Percentiles rank a stretch among this genome's conserved stretches.
These are phyloP conservation scores for Penicillium nucicola DNA, from an alignment of 495 filamentous ascomycete genomes.

Conservation along the genomic window DNA sequence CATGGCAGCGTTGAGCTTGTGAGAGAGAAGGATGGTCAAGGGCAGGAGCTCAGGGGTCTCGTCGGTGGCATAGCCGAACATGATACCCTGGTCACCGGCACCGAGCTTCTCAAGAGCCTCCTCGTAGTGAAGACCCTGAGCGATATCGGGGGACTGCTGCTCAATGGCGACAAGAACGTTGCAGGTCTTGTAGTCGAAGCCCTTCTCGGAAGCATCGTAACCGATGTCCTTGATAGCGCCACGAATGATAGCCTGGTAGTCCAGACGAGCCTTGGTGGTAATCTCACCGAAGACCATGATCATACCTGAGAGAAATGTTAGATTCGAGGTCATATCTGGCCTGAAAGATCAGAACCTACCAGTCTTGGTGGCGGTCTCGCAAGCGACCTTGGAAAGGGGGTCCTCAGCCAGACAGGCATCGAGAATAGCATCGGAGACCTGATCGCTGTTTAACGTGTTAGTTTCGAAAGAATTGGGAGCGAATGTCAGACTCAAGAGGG, in stretches of 20 bases:
- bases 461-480: neutral
- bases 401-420: slow-evolving; percentile 94
- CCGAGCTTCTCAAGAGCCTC: slow-evolving; percentile 95
- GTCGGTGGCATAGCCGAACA: slow-evolving; percentile 99
- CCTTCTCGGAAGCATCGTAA: slow-evolving; percentile 94
- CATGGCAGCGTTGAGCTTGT: slow-evolving; percentile 96
- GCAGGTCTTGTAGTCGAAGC: slow-evolving; percentile 99
- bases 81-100: slow-evolving; percentile 99
- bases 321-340: slow-evolving; percentile 8
- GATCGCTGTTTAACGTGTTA: slow-evolving; percentile 61
- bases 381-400: slow-evolving; percentile 96
- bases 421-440: slow-evolving; percentile 97
- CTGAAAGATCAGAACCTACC: slow-evolving; percentile 42
- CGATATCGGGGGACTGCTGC: slow-evolving; percentile 98
- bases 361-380: slow-evolving; percentile 99
- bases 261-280: slow-evolving; percentile 88
- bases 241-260: slow-evolving; percentile 98
- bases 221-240: slow-evolving; percentile 96
- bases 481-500: neutral
- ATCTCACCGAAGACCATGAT: slow-evolving; percentile 99
- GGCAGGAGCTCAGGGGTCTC: slow-evolving; percentile 98
- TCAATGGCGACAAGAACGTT: slow-evolving; percentile 98
- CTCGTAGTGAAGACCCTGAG: slow-evolving; percentile 96
- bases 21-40: slow-evolving; percentile 85
- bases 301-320: slow-evolving; percentile 59